Evolutionary conservation across 805 yeast genomes (phyloP).

Genomic region (Saccharomycopsis schoenii): DNA sequence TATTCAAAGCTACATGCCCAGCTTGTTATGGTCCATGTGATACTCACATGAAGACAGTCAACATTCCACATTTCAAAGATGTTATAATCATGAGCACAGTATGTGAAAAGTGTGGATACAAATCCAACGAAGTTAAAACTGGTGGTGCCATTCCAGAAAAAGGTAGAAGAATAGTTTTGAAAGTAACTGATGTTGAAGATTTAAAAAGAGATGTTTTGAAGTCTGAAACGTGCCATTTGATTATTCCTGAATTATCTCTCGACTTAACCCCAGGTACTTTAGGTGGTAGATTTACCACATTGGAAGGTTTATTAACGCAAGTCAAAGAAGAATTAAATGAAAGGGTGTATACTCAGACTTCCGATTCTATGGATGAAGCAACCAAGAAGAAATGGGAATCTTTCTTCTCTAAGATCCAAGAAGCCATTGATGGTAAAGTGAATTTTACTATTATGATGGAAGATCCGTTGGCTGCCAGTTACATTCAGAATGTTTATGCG

Average conservation of each 20-base stretch:
- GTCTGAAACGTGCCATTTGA: slow-evolving; percentile 84
- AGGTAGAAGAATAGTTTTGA: slow-evolving; percentile 66
- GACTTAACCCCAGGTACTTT: slow-evolving; percentile 94
- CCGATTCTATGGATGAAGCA: slow-evolving; percentile 81
- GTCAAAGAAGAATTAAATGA: slow-evolving; percentile 82
- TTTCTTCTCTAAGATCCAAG: slow-evolving; percentile 64
- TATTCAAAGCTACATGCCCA: slow-evolving; percentile 87
- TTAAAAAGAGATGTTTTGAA: slow-evolving; percentile 88
- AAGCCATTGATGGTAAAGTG: slow-evolving; percentile 72
- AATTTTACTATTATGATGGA: slow-evolving; percentile 82
- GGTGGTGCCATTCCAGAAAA: slow-evolving; percentile 91
- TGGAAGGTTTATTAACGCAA: slow-evolving; percentile 86
- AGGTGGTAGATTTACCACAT: slow-evolving; percentile 96
- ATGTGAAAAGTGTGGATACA: slow-evolving; percentile 89
- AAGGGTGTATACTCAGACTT: slow-evolving; percentile 74
- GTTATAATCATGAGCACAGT: slow-evolving; percentile 93
- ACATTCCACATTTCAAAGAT: slow-evolving; percentile 96
- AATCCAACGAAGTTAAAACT: slow-evolving; percentile 94
- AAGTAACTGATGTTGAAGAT: slow-evolving; percentile 84
- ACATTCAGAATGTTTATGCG: slow-evolving; percentile 96
- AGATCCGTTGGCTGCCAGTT: slow-evolving; percentile 92
- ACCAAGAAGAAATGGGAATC: slow-evolving; percentile 74
- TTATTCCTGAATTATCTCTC: slow-evolving; percentile 76
- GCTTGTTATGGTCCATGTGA: slow-evolving; percentile 74
- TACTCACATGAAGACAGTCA: slow-evolving; percentile 93